Percentiles rank a stretch among this genome's conserved stretches.
These are phyloP conservation scores for Monosporozyma servazzii DNA, from an alignment of 805 yeast genomes.

Conservation along the genomic window DNA sequence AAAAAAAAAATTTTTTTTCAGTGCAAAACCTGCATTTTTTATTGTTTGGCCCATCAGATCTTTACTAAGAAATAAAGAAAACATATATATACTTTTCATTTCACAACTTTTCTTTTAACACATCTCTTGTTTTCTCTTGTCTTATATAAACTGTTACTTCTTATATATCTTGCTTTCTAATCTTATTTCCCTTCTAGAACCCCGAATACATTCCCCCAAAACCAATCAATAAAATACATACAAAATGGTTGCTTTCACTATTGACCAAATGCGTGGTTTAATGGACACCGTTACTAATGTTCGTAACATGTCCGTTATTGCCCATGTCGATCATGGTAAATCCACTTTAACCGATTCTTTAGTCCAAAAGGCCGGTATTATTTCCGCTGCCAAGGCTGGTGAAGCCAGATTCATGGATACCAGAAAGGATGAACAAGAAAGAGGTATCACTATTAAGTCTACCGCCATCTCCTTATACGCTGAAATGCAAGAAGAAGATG, in stretches of 20 bases:
- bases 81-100: slow-evolving; percentile 1
- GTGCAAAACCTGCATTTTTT: not conserved
- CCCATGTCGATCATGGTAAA: slow-evolving; percentile 99
- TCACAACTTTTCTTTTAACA: not conserved
- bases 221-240: slow-evolving; percentile 1
- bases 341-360: slow-evolving; percentile 98
- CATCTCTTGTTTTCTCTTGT: not conserved
- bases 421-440: slow-evolving; percentile 99
- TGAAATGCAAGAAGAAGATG: slow-evolving; percentile 70
- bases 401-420: slow-evolving; percentile 99
- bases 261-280: slow-evolving; percentile 92
- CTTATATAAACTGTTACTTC: not conserved
- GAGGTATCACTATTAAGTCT: slow-evolving; percentile 99
- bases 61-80: not conserved
- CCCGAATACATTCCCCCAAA: slow-evolving; percentile 3
- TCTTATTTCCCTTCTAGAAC: not conserved
- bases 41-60: not conserved
- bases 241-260: slow-evolving; percentile 43
- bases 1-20: not conserved
- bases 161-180: no score
- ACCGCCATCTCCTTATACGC: slow-evolving; percentile 96
- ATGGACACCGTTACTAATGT: slow-evolving; percentile 99
- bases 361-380: slow-evolving; percentile 99
- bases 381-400: slow-evolving; percentile 99
- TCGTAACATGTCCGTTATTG: slow-evolving; percentile 99